These are phyloP conservation scores for Microstegium vimineum DNA, from an alignment of 176 grass and related monocot species.

Conservation along the genomic window DNA sequence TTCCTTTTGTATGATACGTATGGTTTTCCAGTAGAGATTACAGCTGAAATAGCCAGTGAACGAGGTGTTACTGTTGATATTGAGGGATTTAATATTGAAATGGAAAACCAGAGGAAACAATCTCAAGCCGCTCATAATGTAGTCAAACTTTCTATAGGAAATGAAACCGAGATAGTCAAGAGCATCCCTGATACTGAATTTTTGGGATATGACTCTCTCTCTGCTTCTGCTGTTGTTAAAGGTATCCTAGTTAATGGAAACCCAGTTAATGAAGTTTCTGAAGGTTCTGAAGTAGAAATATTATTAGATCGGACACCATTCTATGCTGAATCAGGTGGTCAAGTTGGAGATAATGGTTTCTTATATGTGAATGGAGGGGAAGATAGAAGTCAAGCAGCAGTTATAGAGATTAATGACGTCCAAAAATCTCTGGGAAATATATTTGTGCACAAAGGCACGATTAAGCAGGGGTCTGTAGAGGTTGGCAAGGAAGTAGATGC, in stretches of 20 bases:
- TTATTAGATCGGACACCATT: conserved; percentile 90
- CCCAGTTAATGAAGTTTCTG: conserved; percentile 59
- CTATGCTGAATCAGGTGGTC: conserved; percentile 97
- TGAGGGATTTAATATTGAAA: conserved; percentile 86
- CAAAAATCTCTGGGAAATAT: conserved; percentile 93
- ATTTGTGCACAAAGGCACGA: conserved; percentile 86
- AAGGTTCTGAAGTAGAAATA: conserved; percentile 84
- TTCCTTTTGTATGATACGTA: conserved; percentile 98
- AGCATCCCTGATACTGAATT: conserved; percentile 82
- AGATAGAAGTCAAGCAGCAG: conserved; percentile 46
- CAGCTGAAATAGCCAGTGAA: conserved; percentile 84
- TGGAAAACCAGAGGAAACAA: conserved; percentile 91
- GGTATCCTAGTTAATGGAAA: conserved; percentile 83
- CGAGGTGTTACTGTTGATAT: conserved; percentile 67
- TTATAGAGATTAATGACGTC: conserved; percentile 83
- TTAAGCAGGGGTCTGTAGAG: conserved; percentile 75
- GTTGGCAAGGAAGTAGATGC: conserved; percentile 80
- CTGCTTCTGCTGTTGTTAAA: conserved; percentile 63
- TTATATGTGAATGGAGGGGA: conserved; percentile 47
- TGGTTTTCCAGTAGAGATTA: conserved; percentile 97
- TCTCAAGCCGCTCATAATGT: conserved; percentile 88
- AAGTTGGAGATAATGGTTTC: conserved; percentile 93
- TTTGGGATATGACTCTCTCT: conserved; percentile 83
- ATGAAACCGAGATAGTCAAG: conserved; percentile 70
- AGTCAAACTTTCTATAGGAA: conserved; percentile 83